Evolutionary conservation across 371 early-diverging fungal genomes (phyloP).

Genomic region (Mucor mucedo): DNA sequence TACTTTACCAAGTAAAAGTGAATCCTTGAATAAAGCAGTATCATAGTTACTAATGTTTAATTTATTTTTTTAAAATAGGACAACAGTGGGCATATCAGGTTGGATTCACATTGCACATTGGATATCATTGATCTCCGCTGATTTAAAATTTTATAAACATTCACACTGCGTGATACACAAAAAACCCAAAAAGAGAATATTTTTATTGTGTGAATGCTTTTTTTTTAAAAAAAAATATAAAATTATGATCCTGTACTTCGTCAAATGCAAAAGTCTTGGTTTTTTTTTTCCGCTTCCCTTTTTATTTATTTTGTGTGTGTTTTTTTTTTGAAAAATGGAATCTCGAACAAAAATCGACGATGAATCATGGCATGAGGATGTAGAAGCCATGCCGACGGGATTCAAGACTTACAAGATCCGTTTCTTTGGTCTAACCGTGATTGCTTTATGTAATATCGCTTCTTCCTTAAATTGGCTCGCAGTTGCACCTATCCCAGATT

Average conservation of each 20-base stretch:
- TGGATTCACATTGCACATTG: background rate
- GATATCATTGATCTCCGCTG: conserved; percentile 13
- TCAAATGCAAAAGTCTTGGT: background rate
- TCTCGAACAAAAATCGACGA: conserved; percentile 7
- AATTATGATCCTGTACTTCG: background rate
- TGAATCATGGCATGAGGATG: conserved; percentile 20
- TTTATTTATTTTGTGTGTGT: conserved; percentile 8
- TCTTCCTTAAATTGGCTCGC: conserved; percentile 50
- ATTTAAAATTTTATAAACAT: background rate
- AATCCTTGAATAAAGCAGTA: background rate
- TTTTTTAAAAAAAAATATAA: background rate
- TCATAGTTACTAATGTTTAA: too few species aligned
- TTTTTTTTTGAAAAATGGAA: conserved; percentile 4
- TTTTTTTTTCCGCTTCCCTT: conserved; percentile 1
- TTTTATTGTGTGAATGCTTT: background rate
- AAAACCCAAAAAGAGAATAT: background rate
- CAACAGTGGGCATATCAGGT: background rate
- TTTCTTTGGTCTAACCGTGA: conserved; percentile 45
- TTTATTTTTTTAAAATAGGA: background rate
- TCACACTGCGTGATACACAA: background rate
- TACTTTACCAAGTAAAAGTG: conserved; percentile 1
- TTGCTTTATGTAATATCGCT: conserved; percentile 50
- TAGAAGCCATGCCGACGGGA: conserved; percentile 19
- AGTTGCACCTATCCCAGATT: conserved; percentile 49
- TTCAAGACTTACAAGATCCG: conserved; percentile 49